phyloP scores from a whole-genome alignment of 352 stramenopile genomes.

The Ochromonadaceae sp. region DNA sequence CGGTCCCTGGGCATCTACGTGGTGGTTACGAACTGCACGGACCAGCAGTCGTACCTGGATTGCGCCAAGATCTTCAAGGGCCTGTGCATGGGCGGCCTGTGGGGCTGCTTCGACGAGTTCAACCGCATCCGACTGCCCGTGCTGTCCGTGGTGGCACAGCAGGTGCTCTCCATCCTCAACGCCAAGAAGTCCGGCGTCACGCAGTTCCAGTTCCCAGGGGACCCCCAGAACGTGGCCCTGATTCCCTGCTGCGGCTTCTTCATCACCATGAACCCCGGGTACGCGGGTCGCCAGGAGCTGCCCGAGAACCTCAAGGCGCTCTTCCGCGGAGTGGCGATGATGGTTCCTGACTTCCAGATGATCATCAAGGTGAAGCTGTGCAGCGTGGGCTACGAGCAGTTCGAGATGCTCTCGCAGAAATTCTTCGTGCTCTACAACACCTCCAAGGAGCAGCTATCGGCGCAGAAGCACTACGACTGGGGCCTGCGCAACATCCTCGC shows the following conservation, averaged over 20 bases:
- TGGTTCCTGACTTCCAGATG: slow-evolving; percentile 87
- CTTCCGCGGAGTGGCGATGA: slow-evolving; percentile 86
- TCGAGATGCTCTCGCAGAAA: slow-evolving; percentile 80
- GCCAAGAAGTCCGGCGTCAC: slow-evolving; percentile 85
- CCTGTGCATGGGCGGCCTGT: slow-evolving; percentile 83
- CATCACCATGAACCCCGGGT: slow-evolving; percentile 99
- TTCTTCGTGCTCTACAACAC: slow-evolving; percentile 87
- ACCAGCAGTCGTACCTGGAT: slow-evolving; percentile 94
- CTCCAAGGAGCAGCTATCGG: slow-evolving; percentile 80
- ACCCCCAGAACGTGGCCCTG: slow-evolving; percentile 88
- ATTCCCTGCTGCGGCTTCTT: slow-evolving; percentile 90
- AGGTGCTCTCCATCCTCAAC: slow-evolving; percentile 93
- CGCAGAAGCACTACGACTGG: slow-evolving; percentile 90
- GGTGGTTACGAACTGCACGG: slow-evolving; percentile 89
- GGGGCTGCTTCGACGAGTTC: slow-evolving; percentile 96
- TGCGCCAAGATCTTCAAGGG: slow-evolving; percentile 97
- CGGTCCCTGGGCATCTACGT: slow-evolving; percentile 86
- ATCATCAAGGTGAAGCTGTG: slow-evolving; percentile 96
- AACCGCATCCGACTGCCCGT: slow-evolving; percentile 91
- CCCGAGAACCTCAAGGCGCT: slow-evolving; percentile 96
- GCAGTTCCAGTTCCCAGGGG: slow-evolving; percentile 91
- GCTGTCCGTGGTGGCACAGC: slow-evolving; percentile 87
- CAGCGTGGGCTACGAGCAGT: slow-evolving; percentile 83
- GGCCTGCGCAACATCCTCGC: slow-evolving; percentile 85
- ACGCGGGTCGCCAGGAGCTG: slow-evolving; percentile 89